Conservation (phyloP, 1,284 basidiomycete species). For the Apiotrichum akiyoshidainum region DNA sequence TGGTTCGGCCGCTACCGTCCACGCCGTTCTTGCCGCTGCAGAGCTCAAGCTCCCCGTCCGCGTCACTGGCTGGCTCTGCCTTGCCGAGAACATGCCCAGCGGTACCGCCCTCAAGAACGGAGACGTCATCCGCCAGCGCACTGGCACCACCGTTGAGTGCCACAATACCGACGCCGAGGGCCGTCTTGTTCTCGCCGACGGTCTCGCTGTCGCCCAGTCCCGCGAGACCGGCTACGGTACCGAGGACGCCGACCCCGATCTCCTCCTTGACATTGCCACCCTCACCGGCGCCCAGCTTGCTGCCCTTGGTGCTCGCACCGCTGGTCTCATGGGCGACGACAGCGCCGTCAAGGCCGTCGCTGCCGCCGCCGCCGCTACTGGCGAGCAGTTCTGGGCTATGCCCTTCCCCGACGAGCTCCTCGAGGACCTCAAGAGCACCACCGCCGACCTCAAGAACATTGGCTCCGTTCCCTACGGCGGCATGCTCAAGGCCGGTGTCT, state of each 20-base stretch:
- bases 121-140: slow-evolving; percentile 10
- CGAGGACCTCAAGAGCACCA: slow-evolving; percentile 17
- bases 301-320: slow-evolving; percentile 19
- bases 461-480: slow-evolving; percentile 15
- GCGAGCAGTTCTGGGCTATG: slow-evolving; percentile 24
- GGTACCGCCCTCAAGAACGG: slow-evolving; percentile 6
- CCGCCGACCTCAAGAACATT: slow-evolving; percentile 19
- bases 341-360: slow-evolving; percentile 17
- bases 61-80: slow-evolving; percentile 15
- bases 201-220: slow-evolving; percentile 3
- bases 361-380: slow-evolving; percentile 5
- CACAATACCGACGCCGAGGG: slow-evolving; percentile 18
- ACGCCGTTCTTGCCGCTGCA: slow-evolving; percentile 14
- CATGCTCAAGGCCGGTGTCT: slow-evolving; percentile 22
- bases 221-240: not conserved
- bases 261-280: slow-evolving; percentile 18
- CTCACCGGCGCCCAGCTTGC: slow-evolving; percentile 20
- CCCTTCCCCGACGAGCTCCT: slow-evolving; percentile 21
- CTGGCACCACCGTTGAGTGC: slow-evolving; percentile 12
- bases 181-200: slow-evolving; percentile 17
- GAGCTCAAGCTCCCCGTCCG: slow-evolving; percentile 11
- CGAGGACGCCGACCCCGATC: slow-evolving; percentile 7
- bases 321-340: slow-evolving; percentile 23
- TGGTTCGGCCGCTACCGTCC: slow-evolving; percentile 10
- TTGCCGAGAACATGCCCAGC: slow-evolving; percentile 14